Evolutionary conservation across 2,329 filamentous ascomycete genomes (phyloP), one percentile per base, ranked within the genome.

Genomic region (Neonectria hederae): DNA sequence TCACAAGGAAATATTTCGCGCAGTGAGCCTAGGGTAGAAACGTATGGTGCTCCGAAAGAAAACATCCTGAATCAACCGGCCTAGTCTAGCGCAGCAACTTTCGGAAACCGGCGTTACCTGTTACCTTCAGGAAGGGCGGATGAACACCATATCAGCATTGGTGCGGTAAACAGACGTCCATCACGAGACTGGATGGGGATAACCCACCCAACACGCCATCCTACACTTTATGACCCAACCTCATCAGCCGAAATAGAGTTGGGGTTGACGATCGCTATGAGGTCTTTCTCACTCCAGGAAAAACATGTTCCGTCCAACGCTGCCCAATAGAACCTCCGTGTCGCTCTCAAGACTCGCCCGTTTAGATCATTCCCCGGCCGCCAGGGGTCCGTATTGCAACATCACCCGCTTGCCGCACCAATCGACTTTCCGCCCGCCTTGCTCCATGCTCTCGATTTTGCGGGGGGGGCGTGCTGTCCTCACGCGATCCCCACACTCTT

Each of bases 371-470:
- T 42, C 26, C 43, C 45, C 40, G 45, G 26, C 30, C 30, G 32
- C 22, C 45, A 28, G 38, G 35, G 38, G 21, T 26, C 24, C 22
- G 11, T 6, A 22, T n/a, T 45, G 42, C 24, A 24, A 58, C 48
- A 6, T 46, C 54, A 38, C 26, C 32, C 24, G 42, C 13, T 46
- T 58, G 43, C 60, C 59, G 60, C 60, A 54, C 60, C 60, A 63
- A 63, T 63, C 24, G 54, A 30, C 42, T 24, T 22, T 17, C 17
- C 35, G 46, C 53, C 60, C 54, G 49, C 60, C 55, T 51, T 43
- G 35, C 21, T 49, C 60, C 55, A 45, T 43, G 35, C 21, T 49
- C 32, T 7, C 32, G 22, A 43, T 51, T 35, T 58, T 58, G 55
- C 46, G 55, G 55, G 55, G 55, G 55, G 55, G 45, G 24, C 35